Conservation (phyloP, 1,284 basidiomycete genomes). For the Leccinum pseudoinsigne region DNA sequence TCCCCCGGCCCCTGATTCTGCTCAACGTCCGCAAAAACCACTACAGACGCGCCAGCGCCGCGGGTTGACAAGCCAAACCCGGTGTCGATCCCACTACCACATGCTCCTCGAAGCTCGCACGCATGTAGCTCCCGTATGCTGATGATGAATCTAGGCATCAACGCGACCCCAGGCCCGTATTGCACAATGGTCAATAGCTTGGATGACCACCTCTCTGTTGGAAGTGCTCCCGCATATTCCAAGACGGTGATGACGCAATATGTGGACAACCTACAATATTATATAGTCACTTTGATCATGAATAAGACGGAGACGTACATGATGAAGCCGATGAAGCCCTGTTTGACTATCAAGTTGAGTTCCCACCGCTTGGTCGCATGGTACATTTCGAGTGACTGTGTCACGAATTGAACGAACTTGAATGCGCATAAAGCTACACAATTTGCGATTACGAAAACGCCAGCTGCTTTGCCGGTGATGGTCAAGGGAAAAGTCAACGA, state of each 20-base stretch:
- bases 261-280: background rate
- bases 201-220: background rate
- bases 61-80: background rate
- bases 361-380: background rate
- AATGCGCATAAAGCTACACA: background rate
- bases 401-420: background rate
- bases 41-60: background rate
- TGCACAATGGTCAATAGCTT: background rate
- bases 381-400: background rate
- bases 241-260: background rate
- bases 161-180: background rate
- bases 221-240: background rate
- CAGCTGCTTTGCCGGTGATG: no score
- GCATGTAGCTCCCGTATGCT: background rate
- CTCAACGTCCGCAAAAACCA: background rate
- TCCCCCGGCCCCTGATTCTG: background rate
- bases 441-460: no score
- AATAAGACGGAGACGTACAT: background rate
- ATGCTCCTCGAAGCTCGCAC: background rate
- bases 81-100: background rate
- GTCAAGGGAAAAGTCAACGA: rapidly evolving
- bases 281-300: background rate
- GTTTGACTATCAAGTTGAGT: background rate
- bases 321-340: constrained; percentile 2
- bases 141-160: background rate